Percentiles rank a stretch among this genome's conserved stretches.
These are phyloP conservation scores for Rhododendron molle DNA, from an alignment of 148 eudicot genomes.

Conservation along the genomic window DNA sequence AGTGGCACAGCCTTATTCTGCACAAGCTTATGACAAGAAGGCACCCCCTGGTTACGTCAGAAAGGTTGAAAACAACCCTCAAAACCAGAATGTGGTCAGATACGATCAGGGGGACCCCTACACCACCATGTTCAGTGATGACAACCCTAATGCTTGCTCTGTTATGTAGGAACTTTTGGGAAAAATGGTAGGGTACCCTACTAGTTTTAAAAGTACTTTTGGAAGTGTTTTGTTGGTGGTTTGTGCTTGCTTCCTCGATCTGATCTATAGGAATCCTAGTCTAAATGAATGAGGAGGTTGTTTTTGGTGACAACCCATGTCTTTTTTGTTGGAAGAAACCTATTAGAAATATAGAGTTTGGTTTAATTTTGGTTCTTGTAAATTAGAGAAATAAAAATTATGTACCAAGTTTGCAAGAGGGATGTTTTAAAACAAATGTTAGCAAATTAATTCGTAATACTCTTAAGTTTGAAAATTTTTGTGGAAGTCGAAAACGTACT, in stretches of 20 bases:
- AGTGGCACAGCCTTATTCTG: constrained; percentile 70
- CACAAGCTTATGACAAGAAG: constrained; percentile 67
- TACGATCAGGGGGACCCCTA: constrained; percentile 45
- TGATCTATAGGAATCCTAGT: neutral
- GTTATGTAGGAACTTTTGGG: constrained; percentile 32
- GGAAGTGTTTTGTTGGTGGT: neutral
- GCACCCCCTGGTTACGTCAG: constrained; percentile 86
- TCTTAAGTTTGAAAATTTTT: too few species aligned
- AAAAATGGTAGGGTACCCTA: neutral
- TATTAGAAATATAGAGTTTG: too few species aligned
- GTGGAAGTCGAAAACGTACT: too few species aligned
- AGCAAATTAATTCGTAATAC: too few species aligned
- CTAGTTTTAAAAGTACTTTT: neutral
- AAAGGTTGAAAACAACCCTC: constrained; percentile 36
- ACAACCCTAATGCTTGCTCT: constrained; percentile 77
- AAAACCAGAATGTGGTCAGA: constrained; percentile 14
- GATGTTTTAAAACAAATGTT: too few species aligned
- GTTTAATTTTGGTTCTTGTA: too few species aligned
- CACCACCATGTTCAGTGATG: constrained; percentile 73
- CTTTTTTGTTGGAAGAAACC: neutral
- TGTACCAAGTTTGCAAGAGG: too few species aligned
- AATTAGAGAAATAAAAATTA: too few species aligned
- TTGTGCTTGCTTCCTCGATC: neutral
- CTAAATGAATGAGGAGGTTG: neutral
- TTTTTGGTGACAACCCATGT: neutral